Percentiles rank a stretch among this genome's conserved stretches.
These are phyloP conservation scores for Sporobolomyces roseus DNA, from an alignment of 768 basidiomycete genomes.

Conservation along the genomic window DNA sequence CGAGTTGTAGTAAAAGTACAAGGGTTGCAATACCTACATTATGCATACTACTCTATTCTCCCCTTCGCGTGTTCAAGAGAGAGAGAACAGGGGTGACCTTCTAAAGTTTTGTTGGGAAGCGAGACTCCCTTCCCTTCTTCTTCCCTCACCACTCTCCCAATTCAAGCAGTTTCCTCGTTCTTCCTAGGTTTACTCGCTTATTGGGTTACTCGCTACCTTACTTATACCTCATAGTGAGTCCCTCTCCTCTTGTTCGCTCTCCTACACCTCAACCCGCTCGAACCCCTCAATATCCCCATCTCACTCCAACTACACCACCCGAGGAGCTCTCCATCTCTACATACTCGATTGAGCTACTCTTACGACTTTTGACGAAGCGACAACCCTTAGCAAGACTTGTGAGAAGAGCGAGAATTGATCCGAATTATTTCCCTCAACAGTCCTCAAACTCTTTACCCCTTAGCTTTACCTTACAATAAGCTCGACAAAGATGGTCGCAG, in stretches of 20 bases:
- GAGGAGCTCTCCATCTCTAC: not conserved
- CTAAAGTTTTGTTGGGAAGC: too few species aligned
- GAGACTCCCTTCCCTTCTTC: not conserved
- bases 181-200: not conserved
- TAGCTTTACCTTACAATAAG: not conserved
- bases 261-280: not conserved
- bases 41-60: too few species aligned
- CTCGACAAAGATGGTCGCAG: slow-evolving; percentile 29
- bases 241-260: not conserved
- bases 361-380: not conserved
- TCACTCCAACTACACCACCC: not conserved
- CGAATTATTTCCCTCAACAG: not conserved
- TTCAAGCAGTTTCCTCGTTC: not conserved
- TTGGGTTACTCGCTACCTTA: not conserved
- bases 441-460: not conserved
- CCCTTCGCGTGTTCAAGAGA: too few species aligned
- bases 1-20: too few species aligned
- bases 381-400: too few species aligned
- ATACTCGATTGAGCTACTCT: not conserved
- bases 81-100: too few species aligned
- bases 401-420: too few species aligned
- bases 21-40: too few species aligned
- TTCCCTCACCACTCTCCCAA: not conserved
- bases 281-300: not conserved
- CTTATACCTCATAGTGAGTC: not conserved